These are phyloP conservation scores for Tylopilus sp. DNA, from an alignment of 768 basidiomycete species.

Conservation along the genomic window DNA sequence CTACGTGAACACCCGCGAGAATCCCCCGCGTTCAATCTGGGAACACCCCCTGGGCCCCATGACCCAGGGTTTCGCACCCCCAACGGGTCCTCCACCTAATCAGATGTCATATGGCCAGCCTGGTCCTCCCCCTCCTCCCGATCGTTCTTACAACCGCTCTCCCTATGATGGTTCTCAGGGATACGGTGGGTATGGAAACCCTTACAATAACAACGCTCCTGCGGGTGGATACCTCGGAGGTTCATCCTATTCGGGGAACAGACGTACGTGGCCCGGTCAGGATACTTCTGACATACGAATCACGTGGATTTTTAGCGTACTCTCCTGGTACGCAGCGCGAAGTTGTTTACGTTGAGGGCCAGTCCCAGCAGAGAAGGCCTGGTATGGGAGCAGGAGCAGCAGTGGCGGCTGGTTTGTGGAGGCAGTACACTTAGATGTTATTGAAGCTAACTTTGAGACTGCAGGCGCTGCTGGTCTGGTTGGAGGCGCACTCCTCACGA, in stretches of 20 bases:
- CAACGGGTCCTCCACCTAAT: slow-evolving; percentile 45
- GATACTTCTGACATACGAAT: neutral
- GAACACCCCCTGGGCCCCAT: slow-evolving; percentile 59
- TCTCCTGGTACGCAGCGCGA: slow-evolving; percentile 26
- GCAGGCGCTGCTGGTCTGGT: slow-evolving; percentile 61
- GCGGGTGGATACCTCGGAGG: slow-evolving; percentile 14
- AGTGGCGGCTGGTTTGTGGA: slow-evolving; percentile 41
- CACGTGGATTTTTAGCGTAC: slow-evolving; percentile 22
- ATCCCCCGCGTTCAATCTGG: slow-evolving; percentile 68
- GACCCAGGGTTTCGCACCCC: slow-evolving; percentile 31
- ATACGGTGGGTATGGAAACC: slow-evolving; percentile 15
- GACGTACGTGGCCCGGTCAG: slow-evolving; percentile 24
- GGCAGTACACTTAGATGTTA: neutral
- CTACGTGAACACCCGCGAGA: slow-evolving; percentile 65
- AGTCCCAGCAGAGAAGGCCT: slow-evolving; percentile 43
- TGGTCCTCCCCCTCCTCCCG: slow-evolving; percentile 37
- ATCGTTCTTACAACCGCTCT: slow-evolving; percentile 30
- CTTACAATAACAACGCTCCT: slow-evolving; percentile 16
- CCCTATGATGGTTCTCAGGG: slow-evolving; percentile 24
- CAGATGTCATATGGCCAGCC: slow-evolving; percentile 27
- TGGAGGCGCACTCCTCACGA: slow-evolving; percentile 55
- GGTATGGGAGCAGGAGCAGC: slow-evolving; percentile 52
- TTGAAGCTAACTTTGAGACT: slow-evolving; percentile 4
- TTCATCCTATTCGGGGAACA: slow-evolving; percentile 11
- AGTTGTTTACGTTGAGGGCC: slow-evolving; percentile 36